Percentiles rank a stretch among this genome's conserved stretches.
Conservation (phyloP, 345 rosid species). For the Dimocarpus longan region DNA sequence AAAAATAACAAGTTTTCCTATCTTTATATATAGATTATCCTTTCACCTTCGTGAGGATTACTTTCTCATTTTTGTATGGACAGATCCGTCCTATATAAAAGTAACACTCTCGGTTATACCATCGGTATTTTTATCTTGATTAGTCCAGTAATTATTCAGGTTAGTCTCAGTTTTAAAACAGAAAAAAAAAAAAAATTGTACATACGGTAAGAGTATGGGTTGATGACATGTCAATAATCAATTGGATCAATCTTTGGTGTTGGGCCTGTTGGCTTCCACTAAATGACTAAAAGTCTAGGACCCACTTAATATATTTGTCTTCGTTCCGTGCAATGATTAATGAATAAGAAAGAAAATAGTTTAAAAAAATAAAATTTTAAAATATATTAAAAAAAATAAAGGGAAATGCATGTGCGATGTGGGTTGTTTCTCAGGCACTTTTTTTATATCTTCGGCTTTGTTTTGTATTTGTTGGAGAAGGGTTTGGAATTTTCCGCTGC, state of each 20-base stretch:
- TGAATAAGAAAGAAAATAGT: conserved; percentile 31
- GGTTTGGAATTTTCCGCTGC: conserved; percentile 33
- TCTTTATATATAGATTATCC: too few relatives aligned
- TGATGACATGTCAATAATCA: conserved; percentile 20
- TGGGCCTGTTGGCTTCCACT: conserved; percentile 52
- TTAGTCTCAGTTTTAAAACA: too few relatives aligned
- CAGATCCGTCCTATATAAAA: too few relatives aligned
- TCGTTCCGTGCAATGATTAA: conserved; percentile 50
- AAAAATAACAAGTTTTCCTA: too few relatives aligned
- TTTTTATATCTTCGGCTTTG: conserved; percentile 35
- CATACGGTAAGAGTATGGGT: neutral
- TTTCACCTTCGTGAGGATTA: too few relatives aligned
- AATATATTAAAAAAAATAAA: too few relatives aligned
- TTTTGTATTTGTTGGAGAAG: conserved; percentile 29
- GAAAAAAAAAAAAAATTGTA: too few relatives aligned
- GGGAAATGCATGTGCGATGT: conserved; percentile 52
- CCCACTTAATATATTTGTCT: conserved; percentile 27
- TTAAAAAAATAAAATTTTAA: neutral
- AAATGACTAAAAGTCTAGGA: conserved; percentile 22
- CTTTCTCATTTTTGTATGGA: too few relatives aligned
- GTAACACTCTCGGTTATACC: too few relatives aligned
- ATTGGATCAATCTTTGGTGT: conserved; percentile 29
- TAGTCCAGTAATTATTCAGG: too few relatives aligned
- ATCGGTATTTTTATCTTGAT: too few relatives aligned
- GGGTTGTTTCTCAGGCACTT: conserved; percentile 37